Conservation (phyloP, 805 yeast genomes). For the Candida manassasensis region DNA sequence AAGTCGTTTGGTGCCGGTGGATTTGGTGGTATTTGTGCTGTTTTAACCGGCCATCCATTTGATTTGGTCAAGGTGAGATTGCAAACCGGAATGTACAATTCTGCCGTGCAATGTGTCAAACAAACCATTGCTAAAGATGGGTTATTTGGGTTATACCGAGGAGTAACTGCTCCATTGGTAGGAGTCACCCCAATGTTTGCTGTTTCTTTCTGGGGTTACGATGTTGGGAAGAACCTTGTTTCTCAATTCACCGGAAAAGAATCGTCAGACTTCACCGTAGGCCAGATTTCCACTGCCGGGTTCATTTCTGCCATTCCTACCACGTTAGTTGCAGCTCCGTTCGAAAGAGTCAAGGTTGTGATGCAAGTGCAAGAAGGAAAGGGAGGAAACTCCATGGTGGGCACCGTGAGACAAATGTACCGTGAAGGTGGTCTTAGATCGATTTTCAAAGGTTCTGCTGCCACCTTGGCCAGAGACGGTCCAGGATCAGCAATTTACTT, state of each 20-base stretch:
- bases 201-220: slow-evolving; percentile 97
- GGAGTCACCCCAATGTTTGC: slow-evolving; percentile 99
- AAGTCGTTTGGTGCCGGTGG: slow-evolving; percentile 93
- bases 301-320: slow-evolving; percentile 93
- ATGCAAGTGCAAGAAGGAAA: slow-evolving; percentile 65
- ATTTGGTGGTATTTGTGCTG: slow-evolving; percentile 95
- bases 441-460: slow-evolving; percentile 83
- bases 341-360: slow-evolving; percentile 92
- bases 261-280: slow-evolving; percentile 48
- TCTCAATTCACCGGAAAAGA: slow-evolving; percentile 35
- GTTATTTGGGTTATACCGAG: slow-evolving; percentile 78
- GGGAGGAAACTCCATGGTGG: slow-evolving; percentile 45
- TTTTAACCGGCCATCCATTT: slow-evolving; percentile 93
- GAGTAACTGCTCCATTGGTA: slow-evolving; percentile 89
- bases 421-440: slow-evolving; percentile 79
- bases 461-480: slow-evolving; percentile 94
- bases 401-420: slow-evolving; percentile 64
- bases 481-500: slow-evolving; percentile 96
- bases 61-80: slow-evolving; percentile 89
- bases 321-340: slow-evolving; percentile 95
- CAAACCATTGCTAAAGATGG: slow-evolving; percentile 73
- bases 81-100: slow-evolving; percentile 71
- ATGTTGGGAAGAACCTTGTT: slow-evolving; percentile 80
- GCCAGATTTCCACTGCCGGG: slow-evolving; percentile 85
- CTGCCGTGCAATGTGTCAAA: slow-evolving; percentile 63